These are phyloP conservation scores for Ustilago hordei DNA, from an alignment of 1,284 basidiomycete species.

Conservation along the genomic window DNA sequence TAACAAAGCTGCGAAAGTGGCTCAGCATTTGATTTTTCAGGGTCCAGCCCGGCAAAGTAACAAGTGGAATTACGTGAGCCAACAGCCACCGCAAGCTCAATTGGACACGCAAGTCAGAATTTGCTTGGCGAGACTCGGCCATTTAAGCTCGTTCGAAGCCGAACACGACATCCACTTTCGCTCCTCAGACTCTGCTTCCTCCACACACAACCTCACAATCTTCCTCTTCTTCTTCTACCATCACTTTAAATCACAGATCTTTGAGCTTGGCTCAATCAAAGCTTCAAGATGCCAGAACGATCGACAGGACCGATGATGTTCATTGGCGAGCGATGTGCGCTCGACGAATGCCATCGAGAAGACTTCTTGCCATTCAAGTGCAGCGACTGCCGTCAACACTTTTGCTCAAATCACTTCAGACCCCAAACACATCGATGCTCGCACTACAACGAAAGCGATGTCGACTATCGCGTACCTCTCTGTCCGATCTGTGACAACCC, in stretches of 20 bases:
- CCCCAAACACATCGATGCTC: slow-evolving; percentile 50
- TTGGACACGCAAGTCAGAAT: slow-evolving; percentile 1
- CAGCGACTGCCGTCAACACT: slow-evolving; percentile 56
- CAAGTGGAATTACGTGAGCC: slow-evolving; percentile 7
- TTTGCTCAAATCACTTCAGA: slow-evolving; percentile 53
- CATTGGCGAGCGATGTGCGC: slow-evolving; percentile 59
- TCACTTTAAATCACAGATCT: neutral
- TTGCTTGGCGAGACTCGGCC: slow-evolving; percentile 31
- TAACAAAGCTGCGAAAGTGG: neutral
- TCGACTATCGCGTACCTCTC: slow-evolving; percentile 57
- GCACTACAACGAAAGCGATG: slow-evolving; percentile 15
- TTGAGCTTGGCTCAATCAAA: neutral
- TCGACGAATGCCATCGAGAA: slow-evolving; percentile 58
- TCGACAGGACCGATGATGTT: slow-evolving; percentile 62
- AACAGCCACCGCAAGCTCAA: slow-evolving; percentile 1
- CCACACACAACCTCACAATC: neutral
- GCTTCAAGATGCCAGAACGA: slow-evolving; percentile 42
- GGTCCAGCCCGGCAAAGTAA: slow-evolving; percentile 5
- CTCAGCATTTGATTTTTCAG: neutral
- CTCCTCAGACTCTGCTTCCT: neutral
- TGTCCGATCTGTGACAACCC: slow-evolving; percentile 63
- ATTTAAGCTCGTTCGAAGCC: slow-evolving; percentile 32
- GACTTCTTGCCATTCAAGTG: slow-evolving; percentile 65
- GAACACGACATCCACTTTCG: slow-evolving; percentile 13
- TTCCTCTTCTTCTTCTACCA: neutral